A percentile compares a stretch with the other conserved stretches of the same genome.
These are phyloP conservation scores for Exutisphaerella laricina DNA, from an alignment of 2,329 filamentous ascomycete species.

Conservation along the genomic window DNA sequence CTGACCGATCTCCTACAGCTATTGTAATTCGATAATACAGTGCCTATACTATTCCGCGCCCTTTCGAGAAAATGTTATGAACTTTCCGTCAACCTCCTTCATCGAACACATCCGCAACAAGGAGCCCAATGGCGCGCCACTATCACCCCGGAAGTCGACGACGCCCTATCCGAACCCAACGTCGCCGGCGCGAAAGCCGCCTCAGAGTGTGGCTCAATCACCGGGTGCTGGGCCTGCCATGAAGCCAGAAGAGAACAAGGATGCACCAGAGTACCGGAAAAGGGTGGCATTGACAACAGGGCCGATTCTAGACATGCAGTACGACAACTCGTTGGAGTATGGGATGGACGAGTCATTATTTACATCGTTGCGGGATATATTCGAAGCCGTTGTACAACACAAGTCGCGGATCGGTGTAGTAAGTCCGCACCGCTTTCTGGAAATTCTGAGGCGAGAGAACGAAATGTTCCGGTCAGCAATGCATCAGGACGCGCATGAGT, in stretches of 20 bases:
- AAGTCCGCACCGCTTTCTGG: conserved; percentile 85
- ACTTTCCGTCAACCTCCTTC: conserved; percentile 71
- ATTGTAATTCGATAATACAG: conserved; percentile 97
- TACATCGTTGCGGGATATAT: conserved; percentile 92
- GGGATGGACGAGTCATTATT: conserved; percentile 95
- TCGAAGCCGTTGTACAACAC: conserved; percentile 79
- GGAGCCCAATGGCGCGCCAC: conserved; percentile 23
- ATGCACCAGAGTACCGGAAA: conserved; percentile 97
- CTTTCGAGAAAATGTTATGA: conserved; percentile 90
- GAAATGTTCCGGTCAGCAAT: conserved; percentile 96
- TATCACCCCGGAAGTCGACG: conserved; percentile 33
- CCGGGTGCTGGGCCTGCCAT: conserved; percentile 49
- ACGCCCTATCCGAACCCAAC: conserved; percentile 33
- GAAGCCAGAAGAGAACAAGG: conserved; percentile 85
- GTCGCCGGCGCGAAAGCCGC: conserved; percentile 37
- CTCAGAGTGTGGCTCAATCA: conserved; percentile 48
- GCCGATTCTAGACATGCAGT: conserved; percentile 77
- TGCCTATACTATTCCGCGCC: conserved; percentile 92
- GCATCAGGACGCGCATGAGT: conserved; percentile 98
- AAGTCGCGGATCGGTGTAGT: conserved; percentile 79
- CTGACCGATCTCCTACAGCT: conserved; percentile 51
- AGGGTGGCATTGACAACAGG: conserved; percentile 86
- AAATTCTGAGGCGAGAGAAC: conserved; percentile 89
- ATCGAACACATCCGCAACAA: conserved; percentile 59
- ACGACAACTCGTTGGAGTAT: conserved; percentile 73